Base-by-base conservation (phyloP, 2,329 filamentous ascomycete genomes). In the Neopestalotiopsis rosae region DNA sequence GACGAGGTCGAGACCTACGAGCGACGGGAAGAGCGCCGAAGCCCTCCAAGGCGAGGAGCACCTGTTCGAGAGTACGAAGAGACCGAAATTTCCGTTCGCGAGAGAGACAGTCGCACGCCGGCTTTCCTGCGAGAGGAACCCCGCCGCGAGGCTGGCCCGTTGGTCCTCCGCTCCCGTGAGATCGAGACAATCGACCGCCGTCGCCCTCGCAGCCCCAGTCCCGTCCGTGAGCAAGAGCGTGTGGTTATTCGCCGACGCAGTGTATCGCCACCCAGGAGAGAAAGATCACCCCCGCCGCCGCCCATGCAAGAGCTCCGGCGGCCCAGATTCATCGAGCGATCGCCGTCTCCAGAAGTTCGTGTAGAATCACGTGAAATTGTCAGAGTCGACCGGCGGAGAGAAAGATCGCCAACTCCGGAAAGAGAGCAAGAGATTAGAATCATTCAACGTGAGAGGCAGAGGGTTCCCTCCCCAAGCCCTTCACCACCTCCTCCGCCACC, bases 401-500 rank as follows among this genome's bases (percentile, higher is more conserved):
- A 67, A 34, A 61, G 66, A 57, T 67, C 66, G 3, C 67, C 74
- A 3, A 82, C 81, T 3, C 75, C 78, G 4, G 81, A 85, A 9
- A 71, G 71, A 32, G 76, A 78, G 9, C 79, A 80, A 7, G 85
- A 88, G 67, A 87, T 87, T 61, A 84, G 78, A 66, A 80, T 83
- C 67, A 87, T 89, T 70, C 76, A 87, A 73, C 81, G 81, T 66
- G 82, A 86, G 71, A 78, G 78, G 65, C 77, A 85, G 72, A 81
- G 83, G 66, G 69, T 79, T 69, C 82, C 83, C 3, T 82, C 83
- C 9, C 83, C 86, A 24, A 80, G 81, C 79, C 80, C 83, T 10
- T 86, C 88, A 24, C 88, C 89, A 12, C 86, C 88, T 24, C 88
- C 89, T 4, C 85, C 86, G 13, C 86, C 85, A 6, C 57, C 87